Evolutionary conservation across 768 basidiomycete species (phyloP).

Genomic region (Peribolospora baueri): DNA sequence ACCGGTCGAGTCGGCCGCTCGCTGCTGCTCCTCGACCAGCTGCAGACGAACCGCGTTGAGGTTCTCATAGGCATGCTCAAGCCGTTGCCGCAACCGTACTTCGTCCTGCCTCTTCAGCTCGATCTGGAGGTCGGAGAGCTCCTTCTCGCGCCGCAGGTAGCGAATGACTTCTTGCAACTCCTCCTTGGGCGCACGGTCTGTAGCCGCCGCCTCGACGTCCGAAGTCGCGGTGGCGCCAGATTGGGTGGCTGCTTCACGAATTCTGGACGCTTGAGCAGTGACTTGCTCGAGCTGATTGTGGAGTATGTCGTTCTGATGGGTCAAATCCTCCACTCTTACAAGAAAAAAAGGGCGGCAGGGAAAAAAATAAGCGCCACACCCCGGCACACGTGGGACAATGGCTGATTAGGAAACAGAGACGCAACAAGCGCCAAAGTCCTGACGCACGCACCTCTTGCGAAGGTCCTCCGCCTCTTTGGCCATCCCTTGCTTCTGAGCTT

Average conservation of each 20-base stretch:
- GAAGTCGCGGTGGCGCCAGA: constrained; percentile 29
- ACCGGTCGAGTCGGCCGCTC: constrained; percentile 40
- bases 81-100: constrained; percentile 43
- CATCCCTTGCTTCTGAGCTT: constrained; percentile 45
- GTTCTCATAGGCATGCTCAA: constrained; percentile 43
- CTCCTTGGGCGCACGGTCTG: constrained; percentile 25
- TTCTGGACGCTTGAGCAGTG: constrained; percentile 56
- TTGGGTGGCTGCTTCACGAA: constrained; percentile 19
- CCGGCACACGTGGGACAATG: too few relatives aligned
- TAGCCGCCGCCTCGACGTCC: constrained; percentile 16
- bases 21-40: constrained; percentile 52
- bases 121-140: constrained; percentile 67
- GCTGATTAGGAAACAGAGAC: too few relatives aligned
- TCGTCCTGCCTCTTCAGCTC: constrained; percentile 60
- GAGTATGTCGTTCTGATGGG: constrained; percentile 46
- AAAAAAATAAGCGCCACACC: background rate
- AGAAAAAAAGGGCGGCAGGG: background rate
- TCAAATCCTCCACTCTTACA: constrained; percentile 43
- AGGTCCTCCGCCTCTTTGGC: constrained; percentile 56
- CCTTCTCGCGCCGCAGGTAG: constrained; percentile 71
- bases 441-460: constrained; percentile 32
- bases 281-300: constrained; percentile 68
- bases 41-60: constrained; percentile 45
- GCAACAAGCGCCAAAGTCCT: too few relatives aligned
- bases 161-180: constrained; percentile 33